Base-by-base conservation (phyloP, 345 rosid genomes). In the Moringa oleifera region DNA sequence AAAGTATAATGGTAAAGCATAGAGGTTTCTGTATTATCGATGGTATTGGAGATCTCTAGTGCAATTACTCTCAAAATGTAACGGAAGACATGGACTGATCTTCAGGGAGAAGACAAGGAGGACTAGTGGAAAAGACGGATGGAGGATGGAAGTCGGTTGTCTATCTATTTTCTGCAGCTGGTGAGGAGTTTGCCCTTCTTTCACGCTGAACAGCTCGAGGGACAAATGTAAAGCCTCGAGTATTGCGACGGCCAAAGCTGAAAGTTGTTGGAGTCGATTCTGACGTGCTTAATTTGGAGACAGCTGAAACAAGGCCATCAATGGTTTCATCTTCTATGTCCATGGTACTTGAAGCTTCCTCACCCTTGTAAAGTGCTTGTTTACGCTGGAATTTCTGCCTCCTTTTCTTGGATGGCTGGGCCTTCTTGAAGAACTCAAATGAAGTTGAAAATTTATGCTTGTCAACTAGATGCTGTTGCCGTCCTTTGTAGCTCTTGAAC, bases 371-470 rank as follows among this genome's bases (percentile, higher is more conserved):
- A 45, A 61, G n/a, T 18, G 55, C 55, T 49, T 65, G 73, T 65
- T 79, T 80, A 28, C 64, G 74, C 49, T 75, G 85, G 59, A 61
- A 65, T 78, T 84, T 93, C 70, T 80, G 87, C 69, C 98, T 88
- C 49, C 71, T 84, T 73, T 90, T 93, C 86, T 77, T 90, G 57
- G 98, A 93, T 69, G 74, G 83, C 20, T 56, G 85, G 24, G 83
- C 70, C 74, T 68, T 90, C 77, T 88, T 86, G 66, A 84, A 88
- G 79, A 93, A 88, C 69, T 86, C 90, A 36, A 88, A 93, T 4
- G 98, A 82, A 53, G 81, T 73, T 25, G 98, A 96, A 66, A 90
- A 93, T 68, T 85, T 90, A 72, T 93, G 98, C 73, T 84, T 93
- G 83, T 88, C 97, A 25, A 84, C 69, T 58, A 93, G 77, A 79